Conservation (phyloP, 345 rosid genomes). For the Trapa bicornis region DNA sequence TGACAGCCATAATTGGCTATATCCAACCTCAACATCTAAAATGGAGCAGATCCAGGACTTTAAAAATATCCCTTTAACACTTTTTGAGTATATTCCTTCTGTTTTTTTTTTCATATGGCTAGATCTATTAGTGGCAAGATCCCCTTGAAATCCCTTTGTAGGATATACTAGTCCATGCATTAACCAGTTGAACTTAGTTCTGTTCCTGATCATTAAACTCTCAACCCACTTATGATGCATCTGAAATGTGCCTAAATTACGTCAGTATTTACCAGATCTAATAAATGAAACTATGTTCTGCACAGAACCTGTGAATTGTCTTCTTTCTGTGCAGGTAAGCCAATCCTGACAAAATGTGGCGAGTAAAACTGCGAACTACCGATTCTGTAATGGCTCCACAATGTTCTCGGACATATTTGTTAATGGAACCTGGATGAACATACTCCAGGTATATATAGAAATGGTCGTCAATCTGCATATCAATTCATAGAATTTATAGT, state of each 20-base stretch:
- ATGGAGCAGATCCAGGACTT: background rate
- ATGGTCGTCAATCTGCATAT: slow-evolving; percentile 54
- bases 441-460: slow-evolving; percentile 87
- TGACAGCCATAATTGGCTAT: background rate
- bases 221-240: background rate
- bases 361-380: slow-evolving; percentile 81
- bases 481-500: slow-evolving; percentile 7
- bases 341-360: slow-evolving; percentile 82
- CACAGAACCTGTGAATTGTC: slow-evolving; percentile 75
- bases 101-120: background rate
- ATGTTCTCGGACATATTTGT: slow-evolving; percentile 75
- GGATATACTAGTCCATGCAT: background rate
- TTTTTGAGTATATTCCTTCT: background rate
- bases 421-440: slow-evolving; percentile 95
- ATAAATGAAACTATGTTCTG: background rate
- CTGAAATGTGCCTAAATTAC: background rate
- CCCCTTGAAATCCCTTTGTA: background rate
- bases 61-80: background rate
- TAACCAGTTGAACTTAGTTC: background rate
- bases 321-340: slow-evolving; percentile 80
- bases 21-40: background rate
- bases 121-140: background rate
- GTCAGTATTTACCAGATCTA: background rate
- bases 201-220: background rate
- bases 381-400: slow-evolving; percentile 88